Evolutionary conservation across 2,329 filamentous ascomycete species (phyloP), one percentile per base, ranked within the genome.

Genomic region (Alternaria sp.): DNA sequence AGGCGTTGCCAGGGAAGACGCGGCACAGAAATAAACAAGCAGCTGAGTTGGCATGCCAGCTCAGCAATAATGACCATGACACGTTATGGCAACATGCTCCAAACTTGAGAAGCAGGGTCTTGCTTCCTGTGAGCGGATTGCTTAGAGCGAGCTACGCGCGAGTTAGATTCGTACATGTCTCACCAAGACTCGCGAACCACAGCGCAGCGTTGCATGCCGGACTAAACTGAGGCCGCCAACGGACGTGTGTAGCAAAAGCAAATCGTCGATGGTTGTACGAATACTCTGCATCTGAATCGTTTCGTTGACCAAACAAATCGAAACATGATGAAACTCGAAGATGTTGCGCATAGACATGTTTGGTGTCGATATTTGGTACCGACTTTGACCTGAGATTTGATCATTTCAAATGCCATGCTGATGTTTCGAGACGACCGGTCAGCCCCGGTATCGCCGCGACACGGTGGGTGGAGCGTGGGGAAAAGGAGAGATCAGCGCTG

Each of bases 401-500:
- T 56, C 46, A 39, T 51, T 58, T 24, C 54, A 48, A 20, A 57
- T 41, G 54, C 59, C 51, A 54, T 54, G 44, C 41, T 43, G 51
- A 18, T 54, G 62, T 66, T 62, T 66, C 61, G 55, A 64, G 59
- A 61, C 53, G 39, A 54, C 46, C 48, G 42, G 41, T 43, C 32
- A 28, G 22, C 22, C 38, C 52, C 52, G 44, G 41, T 51, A 53
- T 54, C 53, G 53, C 59, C 51, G 30, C 24, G 32, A 42, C 54
- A 28, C 46, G 20, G 44, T 41, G 38, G 38, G 46, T 59, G 54
- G 57, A 63, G 57, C 51, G 52, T 64, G 67, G 62, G 61, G 62
- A 57, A 60, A 34, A 38, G 43, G 54, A 56, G 56, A 58, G 64
- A 68, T 69, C 65, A 58, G 60, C 69, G 58, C 41, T 56, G 62